Percentiles rank a stretch among this genome's conserved stretches.
Evolutionary conservation across 768 basidiomycete species (phyloP).

Genomic region (Pleurotus pulmonarius): DNA sequence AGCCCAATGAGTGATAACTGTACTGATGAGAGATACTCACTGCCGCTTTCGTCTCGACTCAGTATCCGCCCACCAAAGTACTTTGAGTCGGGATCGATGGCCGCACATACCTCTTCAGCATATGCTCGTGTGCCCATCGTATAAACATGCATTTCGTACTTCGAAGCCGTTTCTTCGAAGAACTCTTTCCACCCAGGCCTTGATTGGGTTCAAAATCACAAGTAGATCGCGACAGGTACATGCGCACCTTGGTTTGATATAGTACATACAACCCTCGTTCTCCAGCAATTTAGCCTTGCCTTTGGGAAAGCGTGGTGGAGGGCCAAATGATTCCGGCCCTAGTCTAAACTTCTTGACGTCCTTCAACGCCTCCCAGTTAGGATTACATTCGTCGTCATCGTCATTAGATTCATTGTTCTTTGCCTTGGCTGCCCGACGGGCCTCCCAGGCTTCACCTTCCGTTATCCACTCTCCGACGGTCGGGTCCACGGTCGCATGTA

Average conservation of each 20-base stretch:
- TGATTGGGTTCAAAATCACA: slow-evolving; percentile 13
- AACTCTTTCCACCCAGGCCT: slow-evolving; percentile 86
- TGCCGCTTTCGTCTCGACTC: slow-evolving; percentile 94
- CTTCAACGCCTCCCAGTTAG: slow-evolving; percentile 88
- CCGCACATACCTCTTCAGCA: slow-evolving; percentile 90
- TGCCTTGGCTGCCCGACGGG: slow-evolving; percentile 43
- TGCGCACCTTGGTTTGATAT: slow-evolving; percentile 91
- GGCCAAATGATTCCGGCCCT: slow-evolving; percentile 70
- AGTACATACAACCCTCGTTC: slow-evolving; percentile 89
- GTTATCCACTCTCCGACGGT: slow-evolving; percentile 97
- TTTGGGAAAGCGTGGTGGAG: slow-evolving; percentile 29
- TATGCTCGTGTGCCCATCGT: slow-evolving; percentile 99
- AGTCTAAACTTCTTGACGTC: slow-evolving; percentile 90
- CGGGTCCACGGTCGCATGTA: slow-evolving; percentile 97
- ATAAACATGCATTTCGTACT: slow-evolving; percentile 99
- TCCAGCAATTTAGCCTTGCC: slow-evolving; percentile 58
- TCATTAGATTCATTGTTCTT: slow-evolving; percentile 23
- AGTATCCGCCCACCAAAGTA: slow-evolving; percentile 86
- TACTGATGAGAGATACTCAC: slow-evolving; percentile 43
- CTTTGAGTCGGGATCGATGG: slow-evolving; percentile 85
- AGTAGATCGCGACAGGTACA: slow-evolving; percentile 6
- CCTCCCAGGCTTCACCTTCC: slow-evolving; percentile 81
- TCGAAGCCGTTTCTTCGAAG: slow-evolving; percentile 60
- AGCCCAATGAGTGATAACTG: not conserved
- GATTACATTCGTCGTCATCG: slow-evolving; percentile 67